Base-by-base conservation (phyloP, 2,329 filamentous ascomycete species). In the Hymenoscyphus scutula region DNA sequence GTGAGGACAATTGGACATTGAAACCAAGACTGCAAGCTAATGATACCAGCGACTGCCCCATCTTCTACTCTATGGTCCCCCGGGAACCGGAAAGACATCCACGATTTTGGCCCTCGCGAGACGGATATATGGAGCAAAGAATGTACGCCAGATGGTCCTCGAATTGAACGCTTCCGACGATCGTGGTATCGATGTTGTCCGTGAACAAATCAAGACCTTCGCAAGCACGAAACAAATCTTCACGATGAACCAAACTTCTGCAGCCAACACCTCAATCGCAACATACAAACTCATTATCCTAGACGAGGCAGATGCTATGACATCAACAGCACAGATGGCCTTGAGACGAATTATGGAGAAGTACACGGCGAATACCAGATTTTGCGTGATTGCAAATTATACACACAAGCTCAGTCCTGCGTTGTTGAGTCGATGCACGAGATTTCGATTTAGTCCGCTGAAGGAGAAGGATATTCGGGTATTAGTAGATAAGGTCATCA, bases 241-340 rank as follows among this genome's bases (percentile, higher is more conserved):
- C 79, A 82, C 79, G 15, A 78, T 84, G 74, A 86, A 84, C n/a
- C 80, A 84, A 51, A 80, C 81, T 7, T 78, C 83, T 1, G 64
- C 75, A 25, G 72, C 78, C 34, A 75, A 76, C 13, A 77, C 79
- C 5, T 77, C 78, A 5, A 77, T 94, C 29, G 91, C 90, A 0
- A 85, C 85, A 3, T 99, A 90, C 81, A 99, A 99, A 80, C 86
- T 99, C 69, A 98, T 99, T 74, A 91, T 99, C 61, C 85, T 99
- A 4, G 95, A 99, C 76, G 95, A 99, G 80, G 95, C 95, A n/a
- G 95, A 99, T 76, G 95, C 95, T 60, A 99, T 99, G 95, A 99
- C 95, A n/a, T 90, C 91, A 60, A 96, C 94, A 0, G 95, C 95
- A 5, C 95, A 99, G 77, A 99, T 99, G 94, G 95, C 95, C 0